Conservation (phyloP, 345 rosid genomes). For the Brassica carinata region DNA sequence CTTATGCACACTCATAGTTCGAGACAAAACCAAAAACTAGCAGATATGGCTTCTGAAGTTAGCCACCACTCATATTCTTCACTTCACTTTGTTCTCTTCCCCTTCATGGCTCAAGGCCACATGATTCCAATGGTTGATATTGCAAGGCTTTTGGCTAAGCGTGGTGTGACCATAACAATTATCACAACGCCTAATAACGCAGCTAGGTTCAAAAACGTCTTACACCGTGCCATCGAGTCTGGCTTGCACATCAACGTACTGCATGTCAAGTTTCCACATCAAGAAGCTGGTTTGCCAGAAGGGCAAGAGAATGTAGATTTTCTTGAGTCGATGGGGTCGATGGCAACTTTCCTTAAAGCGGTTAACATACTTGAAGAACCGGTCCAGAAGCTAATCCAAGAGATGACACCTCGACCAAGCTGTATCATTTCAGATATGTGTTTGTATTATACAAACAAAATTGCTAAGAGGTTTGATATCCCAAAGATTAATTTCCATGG, state of each 20-base stretch:
- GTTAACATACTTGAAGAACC: conserved; percentile 36
- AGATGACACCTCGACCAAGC: conserved; percentile 46
- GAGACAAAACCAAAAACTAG: background rate
- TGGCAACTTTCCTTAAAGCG: conserved; percentile 27
- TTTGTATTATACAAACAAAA: conserved; percentile 30
- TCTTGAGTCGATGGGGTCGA: conserved; percentile 20
- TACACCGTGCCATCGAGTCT: conserved; percentile 3
- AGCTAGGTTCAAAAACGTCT: conserved; percentile 23
- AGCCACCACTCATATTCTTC: background rate
- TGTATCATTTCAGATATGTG: conserved; percentile 49
- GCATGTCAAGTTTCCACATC: background rate
- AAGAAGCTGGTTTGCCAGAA: conserved; percentile 43
- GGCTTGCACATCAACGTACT: background rate
- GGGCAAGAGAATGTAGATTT: conserved; percentile 43
- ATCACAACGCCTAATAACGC: background rate
- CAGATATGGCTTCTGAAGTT: conserved; percentile 14
- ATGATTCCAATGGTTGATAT: background rate
- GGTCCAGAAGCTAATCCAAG: conserved; percentile 30
- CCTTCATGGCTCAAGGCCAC: conserved; percentile 1
- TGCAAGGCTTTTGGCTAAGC: background rate
- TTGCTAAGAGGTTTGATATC: conserved; percentile 39
- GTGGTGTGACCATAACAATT: background rate
- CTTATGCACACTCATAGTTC: background rate
- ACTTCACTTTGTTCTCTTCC: background rate
- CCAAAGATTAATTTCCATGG: conserved; percentile 66